These are phyloP conservation scores for Helotiales sp. DNA, from an alignment of 2,329 filamentous ascomycete species.

Conservation along the genomic window DNA sequence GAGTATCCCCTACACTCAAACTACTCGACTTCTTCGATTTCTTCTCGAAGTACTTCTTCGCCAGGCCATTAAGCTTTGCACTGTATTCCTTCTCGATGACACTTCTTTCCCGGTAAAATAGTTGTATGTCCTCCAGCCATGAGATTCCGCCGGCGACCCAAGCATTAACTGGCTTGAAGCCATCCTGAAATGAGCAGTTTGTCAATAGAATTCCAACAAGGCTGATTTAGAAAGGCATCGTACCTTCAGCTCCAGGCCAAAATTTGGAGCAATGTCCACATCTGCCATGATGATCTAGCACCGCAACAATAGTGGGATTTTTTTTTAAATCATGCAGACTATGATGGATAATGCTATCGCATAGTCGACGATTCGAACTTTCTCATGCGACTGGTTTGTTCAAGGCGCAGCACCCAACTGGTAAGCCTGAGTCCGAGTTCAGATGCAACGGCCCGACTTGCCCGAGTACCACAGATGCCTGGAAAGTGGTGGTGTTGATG, in stretches of 20 bases:
- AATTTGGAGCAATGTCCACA: constrained; percentile 79
- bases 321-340: constrained; percentile 23
- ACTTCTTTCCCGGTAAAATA: constrained; percentile 94
- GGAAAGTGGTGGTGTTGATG: not conserved
- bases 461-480: constrained; percentile 6
- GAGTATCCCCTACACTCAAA: constrained; percentile 90
- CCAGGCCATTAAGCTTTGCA: constrained; percentile 79
- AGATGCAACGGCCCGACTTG: too few relatives aligned
- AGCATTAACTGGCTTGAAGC: constrained; percentile 89
- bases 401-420: constrained; percentile 21
- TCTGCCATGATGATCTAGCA: constrained; percentile 69
- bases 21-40: constrained; percentile 87
- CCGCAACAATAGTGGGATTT: constrained; percentile 4
- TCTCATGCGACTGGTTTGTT: constrained; percentile 2
- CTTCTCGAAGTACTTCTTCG: constrained; percentile 97
- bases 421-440: too few relatives aligned
- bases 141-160: constrained; percentile 89
- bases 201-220: constrained; percentile 9
- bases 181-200: constrained; percentile 63
- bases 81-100: constrained; percentile 97
- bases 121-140: constrained; percentile 96
- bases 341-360: constrained; percentile 13
- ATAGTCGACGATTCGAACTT: constrained; percentile 10
- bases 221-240: constrained; percentile 24
- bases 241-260: constrained; percentile 94